Base-by-base conservation (phyloP, 163 green algal species). In the Chlorella variabilis region DNA sequence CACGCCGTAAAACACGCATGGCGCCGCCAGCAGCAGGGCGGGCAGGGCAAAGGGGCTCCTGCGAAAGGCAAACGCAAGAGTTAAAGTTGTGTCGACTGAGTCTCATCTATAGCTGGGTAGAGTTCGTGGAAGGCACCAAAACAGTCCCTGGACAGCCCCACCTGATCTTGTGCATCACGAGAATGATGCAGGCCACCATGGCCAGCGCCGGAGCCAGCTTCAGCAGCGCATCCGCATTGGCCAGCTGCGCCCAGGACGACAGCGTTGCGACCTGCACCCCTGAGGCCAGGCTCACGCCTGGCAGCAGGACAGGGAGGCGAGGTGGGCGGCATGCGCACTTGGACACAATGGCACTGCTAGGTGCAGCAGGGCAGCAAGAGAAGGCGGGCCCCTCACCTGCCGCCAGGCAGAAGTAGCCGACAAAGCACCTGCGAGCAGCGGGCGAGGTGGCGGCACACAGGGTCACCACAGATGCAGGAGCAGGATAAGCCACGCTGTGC, bases 31-130 rank as follows among this genome's bases (percentile, higher is more conserved):
- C 33, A 97, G 87, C 42, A 92, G 75, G 17, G 56, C 71, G 0
- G 93, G 94, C 77, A 97, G 89, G 18, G 89, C 92, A 83, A 93
- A 77, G 25, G 93, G 86, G 80, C 88, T 82, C 21, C 65, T 78
- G 71, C 70, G 62, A 7, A 5, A n/a, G 3, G 5, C 7, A n/a
- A 70, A 5, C 7, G n/a, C 58, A 38, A 9, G 6, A 45, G 11
- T n/a, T 29, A 62, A 15, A 8, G n/a, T 31, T 62, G 51, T 23
- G 45, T 54, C 11, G 45, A 54, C 45, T n/a, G n/a, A n/a, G 45
- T 54, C 11, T 54, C 45, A 54, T 15, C 45, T 54, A n/a, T n/a
- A 54, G 45, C 45, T 54, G 45, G 45, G 15, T 15, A 54, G 45
- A n/a, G n/a, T n/a, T n/a, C n/a, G n/a, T n/a, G n/a, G n/a, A n/a